Percentiles rank a stretch among this genome's conserved stretches.
Evolutionary conservation across 2,329 filamentous ascomycete genomes (phyloP).

Genomic region (Stachybotrys chlorohalonatus): DNA sequence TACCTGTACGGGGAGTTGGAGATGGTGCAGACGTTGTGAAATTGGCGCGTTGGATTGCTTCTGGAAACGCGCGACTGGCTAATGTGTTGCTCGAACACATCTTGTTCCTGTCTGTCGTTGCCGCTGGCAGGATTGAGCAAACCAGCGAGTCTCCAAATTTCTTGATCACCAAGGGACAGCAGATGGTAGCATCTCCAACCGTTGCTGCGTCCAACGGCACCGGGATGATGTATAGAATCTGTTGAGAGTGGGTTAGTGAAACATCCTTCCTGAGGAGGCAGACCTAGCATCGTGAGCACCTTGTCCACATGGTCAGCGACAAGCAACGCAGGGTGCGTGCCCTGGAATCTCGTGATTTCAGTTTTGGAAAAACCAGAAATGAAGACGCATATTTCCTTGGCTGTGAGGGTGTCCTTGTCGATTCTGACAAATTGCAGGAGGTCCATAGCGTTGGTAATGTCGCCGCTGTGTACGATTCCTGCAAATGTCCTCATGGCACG

Average conservation of each 20-base stretch:
- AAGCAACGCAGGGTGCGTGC: constrained; percentile 8
- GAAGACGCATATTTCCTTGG: constrained; percentile 8
- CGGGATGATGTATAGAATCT: constrained; percentile 9
- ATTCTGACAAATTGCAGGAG: constrained; percentile 7
- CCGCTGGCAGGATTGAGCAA: constrained; percentile 7
- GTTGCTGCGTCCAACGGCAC: constrained; percentile 10
- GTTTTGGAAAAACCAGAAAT: constrained; percentile 7
- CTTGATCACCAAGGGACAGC: constrained; percentile 8
- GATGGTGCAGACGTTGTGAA: constrained; percentile 3
- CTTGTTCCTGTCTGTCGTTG: constrained; percentile 4
- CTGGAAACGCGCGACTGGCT: constrained; percentile 2
- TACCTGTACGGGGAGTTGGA: neutral
- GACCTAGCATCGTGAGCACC: constrained; percentile 1
- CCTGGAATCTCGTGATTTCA: constrained; percentile 6
- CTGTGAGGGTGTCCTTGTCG: constrained; percentile 2
- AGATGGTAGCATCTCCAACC: constrained; percentile 8
- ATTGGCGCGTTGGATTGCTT: constrained; percentile 6
- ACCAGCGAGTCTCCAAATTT: constrained; percentile 5
- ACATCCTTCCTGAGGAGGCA: too few species aligned
- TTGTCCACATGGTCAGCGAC: constrained; percentile 10
- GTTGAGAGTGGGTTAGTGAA: neutral
- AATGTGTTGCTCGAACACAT: constrained; percentile 1
- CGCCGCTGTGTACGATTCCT: constrained; percentile 7
- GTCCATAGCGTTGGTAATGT: constrained; percentile 2
- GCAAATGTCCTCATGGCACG: constrained; percentile 3